A percentile compares a stretch with the other conserved stretches of the same genome.
These are phyloP conservation scores for Crassisporium funariophilum DNA, from an alignment of 768 basidiomycete genomes.

Conservation along the genomic window DNA sequence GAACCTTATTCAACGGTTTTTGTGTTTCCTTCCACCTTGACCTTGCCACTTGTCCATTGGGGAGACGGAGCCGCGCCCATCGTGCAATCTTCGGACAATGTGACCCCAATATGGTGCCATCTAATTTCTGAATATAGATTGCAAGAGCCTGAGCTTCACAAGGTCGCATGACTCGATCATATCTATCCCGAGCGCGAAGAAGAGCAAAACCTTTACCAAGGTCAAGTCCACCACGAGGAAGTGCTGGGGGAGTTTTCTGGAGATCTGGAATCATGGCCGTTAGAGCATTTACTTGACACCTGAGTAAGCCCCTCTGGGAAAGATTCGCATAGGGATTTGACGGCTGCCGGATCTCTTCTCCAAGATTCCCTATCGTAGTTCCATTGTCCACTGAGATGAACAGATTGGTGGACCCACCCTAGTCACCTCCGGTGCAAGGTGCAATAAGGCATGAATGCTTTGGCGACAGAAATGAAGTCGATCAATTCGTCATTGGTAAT, in stretches of 20 bases:
- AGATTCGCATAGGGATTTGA: conserved; percentile 32
- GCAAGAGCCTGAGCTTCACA: conserved; percentile 5
- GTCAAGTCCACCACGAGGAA: not conserved
- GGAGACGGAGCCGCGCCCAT: conserved; percentile 2
- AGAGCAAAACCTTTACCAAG: conserved; percentile 1
- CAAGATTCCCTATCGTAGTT: no score
- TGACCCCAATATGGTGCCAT: not conserved
- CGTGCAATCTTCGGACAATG: conserved; percentile 2
- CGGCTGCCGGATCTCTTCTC: conserved; percentile 29
- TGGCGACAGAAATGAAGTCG: not conserved
- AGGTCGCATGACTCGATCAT: not conserved
- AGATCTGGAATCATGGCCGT: conserved; percentile 14
- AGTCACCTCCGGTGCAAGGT: not conserved
- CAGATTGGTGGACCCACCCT: conserved; percentile 2
- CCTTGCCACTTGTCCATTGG: conserved; percentile 1
- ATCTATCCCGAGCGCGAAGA: conserved; percentile 2
- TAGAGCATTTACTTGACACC: conserved; percentile 22
- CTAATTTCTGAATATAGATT: conserved; percentile 1
- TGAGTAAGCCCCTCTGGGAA: conserved; percentile 18
- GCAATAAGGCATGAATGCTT: not conserved
- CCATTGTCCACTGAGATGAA: conserved; percentile 34
- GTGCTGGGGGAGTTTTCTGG: not conserved
- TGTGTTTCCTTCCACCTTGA: conserved; percentile 4
- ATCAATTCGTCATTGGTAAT: not conserved
- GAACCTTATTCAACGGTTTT: conserved; percentile 17